Conservation (phyloP, 2,329 filamentous ascomycete species). For the Elsinoe batatas region DNA sequence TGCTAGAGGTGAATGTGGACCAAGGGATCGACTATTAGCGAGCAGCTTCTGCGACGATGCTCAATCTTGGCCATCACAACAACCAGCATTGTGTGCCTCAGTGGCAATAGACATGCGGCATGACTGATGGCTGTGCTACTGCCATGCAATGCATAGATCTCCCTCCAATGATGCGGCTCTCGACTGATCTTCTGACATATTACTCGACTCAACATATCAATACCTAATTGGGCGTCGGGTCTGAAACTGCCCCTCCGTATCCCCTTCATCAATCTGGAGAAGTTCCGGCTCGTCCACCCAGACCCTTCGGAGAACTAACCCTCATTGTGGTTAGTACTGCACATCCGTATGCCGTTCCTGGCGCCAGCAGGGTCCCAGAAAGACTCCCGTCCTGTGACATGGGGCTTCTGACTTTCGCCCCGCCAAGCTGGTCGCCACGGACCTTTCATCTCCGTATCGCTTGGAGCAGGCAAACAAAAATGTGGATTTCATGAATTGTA, state of each 20-base stretch:
- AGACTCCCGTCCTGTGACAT: background rate
- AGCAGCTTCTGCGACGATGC: too few relatives aligned
- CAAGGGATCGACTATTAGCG: too few relatives aligned
- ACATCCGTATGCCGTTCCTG: background rate
- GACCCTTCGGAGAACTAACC: background rate
- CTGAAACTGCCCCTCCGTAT: conserved; percentile 5
- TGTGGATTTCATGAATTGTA: background rate
- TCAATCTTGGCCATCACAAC: too few relatives aligned
- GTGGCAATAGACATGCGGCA: background rate
- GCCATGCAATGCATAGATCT: background rate
- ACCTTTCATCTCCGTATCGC: conserved; percentile 12
- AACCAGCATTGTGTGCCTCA: too few relatives aligned
- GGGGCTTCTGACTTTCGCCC: background rate
- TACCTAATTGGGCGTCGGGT: conserved; percentile 2
- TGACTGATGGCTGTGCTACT: background rate
- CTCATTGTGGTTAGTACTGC: conserved; percentile 1
- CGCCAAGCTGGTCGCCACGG: conserved; percentile 11
- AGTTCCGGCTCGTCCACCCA: background rate
- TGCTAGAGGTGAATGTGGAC: too few relatives aligned
- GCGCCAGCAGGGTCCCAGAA: conserved; percentile 7
- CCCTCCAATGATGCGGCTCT: background rate
- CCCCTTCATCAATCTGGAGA: conserved; percentile 1
- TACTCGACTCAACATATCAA: background rate
- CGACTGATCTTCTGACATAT: background rate
- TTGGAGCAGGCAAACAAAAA: conserved; percentile 1